Evolutionary conservation across 805 yeast species (phyloP), one percentile per base, ranked within the genome.

Genomic region (Huiozyma sinensis): DNA sequence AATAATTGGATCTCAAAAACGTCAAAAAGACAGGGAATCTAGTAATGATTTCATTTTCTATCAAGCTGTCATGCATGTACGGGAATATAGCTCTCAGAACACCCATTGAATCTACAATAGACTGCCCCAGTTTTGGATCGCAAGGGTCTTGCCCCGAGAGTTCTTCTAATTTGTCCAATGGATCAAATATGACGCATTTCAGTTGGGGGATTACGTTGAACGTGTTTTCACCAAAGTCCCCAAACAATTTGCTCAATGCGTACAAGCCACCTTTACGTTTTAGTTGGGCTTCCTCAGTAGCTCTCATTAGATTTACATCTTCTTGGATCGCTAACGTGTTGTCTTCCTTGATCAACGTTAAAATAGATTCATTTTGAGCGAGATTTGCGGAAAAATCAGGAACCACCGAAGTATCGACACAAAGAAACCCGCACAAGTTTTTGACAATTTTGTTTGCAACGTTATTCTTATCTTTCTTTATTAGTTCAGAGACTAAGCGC

Each of bases 391-490:
- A 69, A 57, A 86, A 92, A 55, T 87, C 97, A 2, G 98, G 98
- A 31, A 90, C 96, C 58, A 89, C 97, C 3, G 92, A 77, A 0
- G 96, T 87, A 59, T 90, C 98, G 31, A 89, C 96, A 66, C 98
- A 92, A 42, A 92, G 59, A 58, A 90, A 90, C 0, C 90, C 95
- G 65, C 95, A 85, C 44, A 94, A 66, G 57, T 92, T 92, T 60
- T 86, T 90, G 38, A 86, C 77, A 50, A 94, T 83, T 59, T 92
- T 92, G 53, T 86, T 94, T 2, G 90, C 79, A 1, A 90, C 92
- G 33, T 79, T 79, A n/a, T 58, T 60, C 56, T 88, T 87, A 7
- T 76, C 77, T 5, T 64, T 65, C 1, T 58, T 58, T 33, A 77
- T 69, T 44, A 94, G 73, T 48, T 75, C 73, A n/a, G 64, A 56